Percentiles rank a stretch among this genome's conserved stretches.
Evolutionary conservation across 2,329 filamentous ascomycete species (phyloP).

Genomic region (Aspergillus sclerotialis): DNA sequence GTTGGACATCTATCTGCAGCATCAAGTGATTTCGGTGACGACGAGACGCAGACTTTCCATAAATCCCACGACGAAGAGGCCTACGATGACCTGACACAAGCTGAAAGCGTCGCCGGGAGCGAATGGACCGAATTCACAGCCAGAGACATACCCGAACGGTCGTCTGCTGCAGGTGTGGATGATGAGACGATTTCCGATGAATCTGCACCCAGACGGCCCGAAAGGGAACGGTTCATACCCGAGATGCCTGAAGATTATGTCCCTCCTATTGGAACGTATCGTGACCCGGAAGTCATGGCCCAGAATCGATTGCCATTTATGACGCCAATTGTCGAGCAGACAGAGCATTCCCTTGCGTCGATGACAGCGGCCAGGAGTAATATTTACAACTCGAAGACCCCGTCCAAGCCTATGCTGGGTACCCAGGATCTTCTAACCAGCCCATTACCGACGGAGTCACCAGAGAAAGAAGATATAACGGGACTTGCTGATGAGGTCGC

Average conservation of each 20-base stretch:
- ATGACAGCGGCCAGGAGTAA: conserved; percentile 50
- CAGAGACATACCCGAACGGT: conserved; percentile 56
- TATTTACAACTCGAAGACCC: conserved; percentile 66
- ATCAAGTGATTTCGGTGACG: conserved; percentile 60
- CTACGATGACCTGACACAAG: conserved; percentile 33
- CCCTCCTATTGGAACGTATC: conserved; percentile 69
- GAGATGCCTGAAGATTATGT: conserved; percentile 83
- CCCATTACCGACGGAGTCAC: conserved; percentile 61
- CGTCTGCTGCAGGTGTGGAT: conserved; percentile 19
- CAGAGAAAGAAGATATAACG: conserved; percentile 41
- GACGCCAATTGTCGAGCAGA: conserved; percentile 96
- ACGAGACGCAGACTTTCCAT: conserved; percentile 39
- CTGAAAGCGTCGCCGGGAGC: conserved; percentile 54
- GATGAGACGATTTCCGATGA: conserved; percentile 29
- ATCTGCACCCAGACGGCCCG: conserved; percentile 26
- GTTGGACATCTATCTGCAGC: conserved; percentile 60
- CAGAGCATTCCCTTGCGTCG: conserved; percentile 72
- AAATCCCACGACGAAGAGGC: conserved; percentile 38
- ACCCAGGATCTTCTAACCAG: conserved; percentile 52
- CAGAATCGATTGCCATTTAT: conserved; percentile 95
- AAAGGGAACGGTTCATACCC: conserved; percentile 43
- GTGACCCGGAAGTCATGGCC: conserved; percentile 69
- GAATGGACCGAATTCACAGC: conserved; percentile 87
- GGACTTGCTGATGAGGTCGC: conserved; percentile 25
- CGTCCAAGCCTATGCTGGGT: conserved; percentile 51